Base-by-base conservation (phyloP, 768 basidiomycete species). In the Filobasidium wieringae region DNA sequence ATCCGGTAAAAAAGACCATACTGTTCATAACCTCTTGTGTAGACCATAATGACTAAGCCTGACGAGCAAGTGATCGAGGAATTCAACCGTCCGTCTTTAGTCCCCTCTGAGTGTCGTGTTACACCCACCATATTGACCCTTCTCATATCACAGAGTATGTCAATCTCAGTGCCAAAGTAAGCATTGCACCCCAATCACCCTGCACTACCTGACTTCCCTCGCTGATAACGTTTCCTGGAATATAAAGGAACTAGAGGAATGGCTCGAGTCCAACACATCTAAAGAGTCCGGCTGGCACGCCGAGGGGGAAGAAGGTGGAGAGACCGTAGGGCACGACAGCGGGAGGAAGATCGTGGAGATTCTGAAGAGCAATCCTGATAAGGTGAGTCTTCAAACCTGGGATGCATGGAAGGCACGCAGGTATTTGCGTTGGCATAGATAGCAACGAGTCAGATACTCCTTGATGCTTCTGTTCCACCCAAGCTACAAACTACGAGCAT, bases 321-420 rank as follows among this genome's bases (percentile, higher is more conserved):
- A 75, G 56, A 69, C 72, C 17, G 65, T 75, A 12, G 70, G 71
- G 4, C 72, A 74, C 49, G 69, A 73, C 22, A 57, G 61, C 17
- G 75, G 75, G 0, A 58, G 73, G 43, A 72, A 72, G 58, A 76
- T 76, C 40, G 73, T 74, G 7, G 71, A 75, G 41, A 76, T 76
- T 29, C 65, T 76, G 32, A 66, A 70, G 59, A 62, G 71, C 14
- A 76, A 76, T 63, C 74, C 75, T 8, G 37, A 65, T 40, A 74
- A 74, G 65, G 70, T 68, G 32, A 29, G 66, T 12, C 41, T 22
- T 14, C 6, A 29, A 24, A 7, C 6, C 15, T 27, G 33, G 31
- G 11, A 17, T 39, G 19, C 11, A 37, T 9, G 36, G 36, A 37
- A 37, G 36, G n/a, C 36, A 37, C n/a, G n/a, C n/a, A n/a, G n/a